Base-by-base conservation (phyloP, 139 green algal species). In the Deuterostichococcus epilithicus region DNA sequence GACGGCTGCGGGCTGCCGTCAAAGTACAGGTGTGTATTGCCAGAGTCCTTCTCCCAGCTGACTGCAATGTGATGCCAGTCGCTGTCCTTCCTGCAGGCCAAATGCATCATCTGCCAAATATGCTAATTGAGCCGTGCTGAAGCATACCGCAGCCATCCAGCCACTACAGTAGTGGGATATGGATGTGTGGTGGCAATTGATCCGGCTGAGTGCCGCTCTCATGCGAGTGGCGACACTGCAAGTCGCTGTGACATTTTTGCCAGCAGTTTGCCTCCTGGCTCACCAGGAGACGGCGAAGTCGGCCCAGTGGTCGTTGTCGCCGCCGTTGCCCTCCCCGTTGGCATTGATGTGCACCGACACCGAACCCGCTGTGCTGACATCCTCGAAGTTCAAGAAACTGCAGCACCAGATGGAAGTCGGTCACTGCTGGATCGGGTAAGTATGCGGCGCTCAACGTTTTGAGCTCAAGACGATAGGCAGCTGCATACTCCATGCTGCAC, bases 61-160 rank as follows among this genome's bases (percentile, higher is more conserved):
- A 92, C 83, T 0, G 92, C 91, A 1, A 97, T 39, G 80, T 97
- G 92, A 69, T 97, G 92, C 92, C 92, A 97, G 1, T 81, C 18
- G 42, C 86, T 78, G 67, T 97, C 92, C 59, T 78, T 74, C 91
- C 91, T 94, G 79, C 63, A 65, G 65, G 32, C 10, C 34, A 38
- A 10, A 37, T 32, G 32, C 42, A 66, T 4, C 70, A 22, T 42
- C 30, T 42, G 33, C 5, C n/a, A n/a, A 25, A 73, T 25, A 36
- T 33, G 23, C 22, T 69, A 13, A 69, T n/a, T 25, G 45, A n/a
- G n/a, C 45, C 13, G 15, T 60, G 45, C 45, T 13, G 45, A 60
- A 60, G 45, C 45, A 72, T 15, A n/a, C n/a, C n/a, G n/a, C n/a
- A n/a, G n/a, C 52, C 52, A 63, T 63, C 52, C 28, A 25, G 13